Base-by-base conservation (phyloP, 2,329 filamentous ascomycete genomes). In the Aspergillus awamori region DNA sequence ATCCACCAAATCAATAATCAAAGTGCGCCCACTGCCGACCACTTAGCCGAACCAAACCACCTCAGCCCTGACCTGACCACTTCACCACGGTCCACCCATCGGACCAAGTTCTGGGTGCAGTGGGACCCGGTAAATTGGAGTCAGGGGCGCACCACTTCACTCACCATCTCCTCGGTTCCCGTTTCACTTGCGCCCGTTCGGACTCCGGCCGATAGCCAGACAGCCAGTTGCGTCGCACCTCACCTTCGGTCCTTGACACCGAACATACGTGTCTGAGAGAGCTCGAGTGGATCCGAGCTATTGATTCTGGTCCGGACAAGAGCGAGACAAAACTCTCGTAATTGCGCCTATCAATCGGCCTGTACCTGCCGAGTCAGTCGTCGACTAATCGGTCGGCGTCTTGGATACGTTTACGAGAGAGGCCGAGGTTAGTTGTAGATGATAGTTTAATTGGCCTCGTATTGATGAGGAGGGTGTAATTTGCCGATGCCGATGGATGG, bases 71-170 rank as follows among this genome's bases (percentile, higher is more conserved):
- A 22, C 11, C 43, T 47, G 39, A 33, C 41, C 17, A 8, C 41
- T 11, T 11, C 8, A n/a, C 45, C 45, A 49, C 45, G 45, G 45
- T 28, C 22, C 45, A 49, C 45, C 45, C 45, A 28, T n/a, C 45
- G 45, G 13, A 49, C 45, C 45, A 49, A 26, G 24, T 28, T n/a
- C 22, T 26, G 45, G 45, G 7, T 15, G 47, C 26, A 17, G 47
- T 51, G 47, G 47, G 20, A 13, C 47, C 47, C 11, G 47, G 47
- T 33, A 51, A 51, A 51, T 51, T 51, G 45, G 41, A 51, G 26
- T 51, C 47, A 51, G 47, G 47, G 47, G 47, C 24, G 47, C 24
- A n/a, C 26, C 33, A 36, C 33, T 36, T 36, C 33, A 13, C 33
- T 36, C 33, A 36, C 11, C 11, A 15, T 36, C 11, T 36, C 13